Evolutionary conservation across 2,329 filamentous ascomycete species (phyloP).

Genomic region (Xylariaceae sp.): DNA sequence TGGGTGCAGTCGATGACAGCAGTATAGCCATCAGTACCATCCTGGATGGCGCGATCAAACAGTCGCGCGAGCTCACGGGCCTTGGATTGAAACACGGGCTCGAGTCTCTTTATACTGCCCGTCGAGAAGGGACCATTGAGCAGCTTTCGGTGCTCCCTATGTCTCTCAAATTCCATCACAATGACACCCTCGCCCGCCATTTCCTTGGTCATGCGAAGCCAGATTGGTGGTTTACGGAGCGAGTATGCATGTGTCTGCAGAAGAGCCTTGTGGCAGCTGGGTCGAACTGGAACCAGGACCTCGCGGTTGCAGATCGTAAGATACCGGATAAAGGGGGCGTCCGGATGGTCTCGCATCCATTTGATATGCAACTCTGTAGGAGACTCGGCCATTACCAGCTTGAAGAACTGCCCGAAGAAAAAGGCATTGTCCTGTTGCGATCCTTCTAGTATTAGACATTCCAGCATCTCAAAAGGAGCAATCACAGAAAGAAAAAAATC

Average conservation of each 20-base stretch:
- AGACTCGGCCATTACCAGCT: slow-evolving; percentile 28
- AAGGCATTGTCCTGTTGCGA: slow-evolving; percentile 35
- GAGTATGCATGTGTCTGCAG: slow-evolving; percentile 37
- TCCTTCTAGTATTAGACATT: background rate
- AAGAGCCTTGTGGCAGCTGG: slow-evolving; percentile 35
- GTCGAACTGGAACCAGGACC: slow-evolving; percentile 35
- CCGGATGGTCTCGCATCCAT: slow-evolving; percentile 33
- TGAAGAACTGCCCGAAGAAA: slow-evolving; percentile 38
- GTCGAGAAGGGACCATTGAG: slow-evolving; percentile 34
- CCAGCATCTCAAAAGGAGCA: too few species aligned
- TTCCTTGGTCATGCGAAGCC: slow-evolving; percentile 32
- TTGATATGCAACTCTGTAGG: slow-evolving; percentile 29
- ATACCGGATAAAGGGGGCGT: slow-evolving; percentile 37
- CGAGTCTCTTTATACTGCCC: slow-evolving; percentile 34
- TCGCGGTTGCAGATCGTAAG: slow-evolving; percentile 34
- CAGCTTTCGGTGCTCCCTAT: slow-evolving; percentile 33
- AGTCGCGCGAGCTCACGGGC: slow-evolving; percentile 26
- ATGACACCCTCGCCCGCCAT: slow-evolving; percentile 35
- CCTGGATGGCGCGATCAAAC: background rate
- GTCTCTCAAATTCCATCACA: slow-evolving; percentile 35
- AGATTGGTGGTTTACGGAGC: slow-evolving; percentile 35
- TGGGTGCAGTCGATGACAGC: slow-evolving; percentile 20
- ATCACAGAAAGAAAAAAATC: too few species aligned
- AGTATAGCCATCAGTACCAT: background rate
- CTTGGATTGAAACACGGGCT: slow-evolving; percentile 35